phyloP scores from a whole-genome alignment of 1,139 yeast genomes.

The Kluyveromyces sp. region DNA sequence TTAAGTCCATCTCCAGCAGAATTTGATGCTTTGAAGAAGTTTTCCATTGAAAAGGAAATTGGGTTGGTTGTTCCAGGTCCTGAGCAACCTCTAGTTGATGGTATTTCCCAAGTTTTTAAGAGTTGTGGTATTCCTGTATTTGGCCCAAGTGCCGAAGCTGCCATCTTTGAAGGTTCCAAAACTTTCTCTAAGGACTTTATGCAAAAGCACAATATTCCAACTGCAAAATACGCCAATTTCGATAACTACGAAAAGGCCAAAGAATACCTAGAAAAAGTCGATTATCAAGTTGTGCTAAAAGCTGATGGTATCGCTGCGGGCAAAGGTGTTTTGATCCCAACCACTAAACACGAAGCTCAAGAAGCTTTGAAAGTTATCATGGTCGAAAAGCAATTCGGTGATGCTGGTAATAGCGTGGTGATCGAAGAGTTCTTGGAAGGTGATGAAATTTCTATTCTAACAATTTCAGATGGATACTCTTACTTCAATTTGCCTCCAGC shows the following conservation, averaged over 20 bases:
- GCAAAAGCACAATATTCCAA: conserved; percentile 87
- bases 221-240: conserved; percentile 84
- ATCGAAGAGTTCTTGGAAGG: conserved; percentile 96
- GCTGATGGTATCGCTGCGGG: conserved; percentile 99
- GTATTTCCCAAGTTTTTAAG: conserved; percentile 62
- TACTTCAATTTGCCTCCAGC: conserved; percentile 91
- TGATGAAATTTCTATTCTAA: conserved; percentile 88
- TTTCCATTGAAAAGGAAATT: conserved; percentile 62
- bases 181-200: conserved; percentile 90
- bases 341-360: conserved; percentile 73
- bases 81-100: conserved; percentile 97
- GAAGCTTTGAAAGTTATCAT: conserved; percentile 80
- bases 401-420: conserved; percentile 94
- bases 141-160: conserved; percentile 89
- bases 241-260: conserved; percentile 67
- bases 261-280: conserved; percentile 54
- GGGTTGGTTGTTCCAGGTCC: conserved; percentile 93
- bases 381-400: conserved; percentile 84
- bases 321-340: conserved; percentile 93
- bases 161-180: conserved; percentile 95
- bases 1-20: conserved; percentile 55
- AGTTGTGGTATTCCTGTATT: conserved; percentile 88
- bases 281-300: conserved; percentile 82
- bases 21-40: conserved; percentile 51
- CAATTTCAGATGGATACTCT: conserved; percentile 91